Evolutionary conservation across 805 yeast species (phyloP).

Genomic region (Limtongia smithiae): DNA sequence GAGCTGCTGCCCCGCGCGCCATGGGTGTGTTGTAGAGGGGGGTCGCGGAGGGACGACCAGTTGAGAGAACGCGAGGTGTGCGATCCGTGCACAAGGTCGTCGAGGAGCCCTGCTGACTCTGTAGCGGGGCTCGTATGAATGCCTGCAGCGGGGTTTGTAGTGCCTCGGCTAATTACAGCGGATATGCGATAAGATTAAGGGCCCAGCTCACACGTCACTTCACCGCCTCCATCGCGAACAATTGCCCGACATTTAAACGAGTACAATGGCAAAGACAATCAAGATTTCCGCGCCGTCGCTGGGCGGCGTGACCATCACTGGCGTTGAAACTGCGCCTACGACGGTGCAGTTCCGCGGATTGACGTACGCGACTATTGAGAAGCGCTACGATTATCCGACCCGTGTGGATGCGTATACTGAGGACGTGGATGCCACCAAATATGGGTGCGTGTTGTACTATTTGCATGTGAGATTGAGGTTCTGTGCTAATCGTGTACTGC

Average conservation of each 20-base stretch:
- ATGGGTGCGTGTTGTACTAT: constrained; percentile 11
- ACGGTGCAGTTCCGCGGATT: constrained; percentile 23
- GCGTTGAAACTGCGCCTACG: constrained; percentile 5
- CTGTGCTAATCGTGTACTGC: background rate
- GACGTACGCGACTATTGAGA: constrained; percentile 13
- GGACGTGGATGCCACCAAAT: constrained; percentile 24
- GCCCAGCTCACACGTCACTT: background rate
- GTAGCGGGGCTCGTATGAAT: too few species aligned
- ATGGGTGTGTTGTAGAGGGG: too few species aligned
- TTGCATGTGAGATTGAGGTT: background rate
- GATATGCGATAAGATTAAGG: too few species aligned
- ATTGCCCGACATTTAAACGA: background rate
- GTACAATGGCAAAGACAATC: constrained; percentile 6
- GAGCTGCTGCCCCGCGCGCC: too few species aligned
- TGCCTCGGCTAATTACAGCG: too few species aligned
- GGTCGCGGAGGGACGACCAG: too few species aligned
- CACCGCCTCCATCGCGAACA: background rate
- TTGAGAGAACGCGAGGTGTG: too few species aligned
- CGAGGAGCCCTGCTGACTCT: too few species aligned
- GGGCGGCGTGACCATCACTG: constrained; percentile 22
- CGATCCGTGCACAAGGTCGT: too few species aligned
- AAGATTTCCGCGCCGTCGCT: constrained; percentile 18
- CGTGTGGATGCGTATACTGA: constrained; percentile 9
- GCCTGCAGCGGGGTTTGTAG: too few species aligned
- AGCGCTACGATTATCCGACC: constrained; percentile 24